phyloP scores from a whole-genome alignment of 2,329 filamentous ascomycete genomes.

The Claviceps fusiformis region DNA sequence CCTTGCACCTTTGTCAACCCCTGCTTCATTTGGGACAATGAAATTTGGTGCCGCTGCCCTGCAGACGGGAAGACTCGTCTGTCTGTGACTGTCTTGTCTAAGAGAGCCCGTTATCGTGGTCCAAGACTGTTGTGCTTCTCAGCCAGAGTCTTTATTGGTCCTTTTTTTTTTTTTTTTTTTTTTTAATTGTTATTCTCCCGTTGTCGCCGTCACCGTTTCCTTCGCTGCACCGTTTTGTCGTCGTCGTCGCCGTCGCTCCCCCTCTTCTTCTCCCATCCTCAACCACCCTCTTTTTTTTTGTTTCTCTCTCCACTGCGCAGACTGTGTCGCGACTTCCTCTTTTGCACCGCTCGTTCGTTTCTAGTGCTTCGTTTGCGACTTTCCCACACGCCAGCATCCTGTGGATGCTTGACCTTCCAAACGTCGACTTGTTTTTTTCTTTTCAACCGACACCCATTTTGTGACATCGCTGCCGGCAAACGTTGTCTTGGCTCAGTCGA shows the following conservation, averaged over 20 bases:
- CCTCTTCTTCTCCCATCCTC: not conserved
- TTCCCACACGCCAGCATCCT: slow-evolving; percentile 1
- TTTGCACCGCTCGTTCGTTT: not conserved
- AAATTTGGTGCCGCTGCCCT: not conserved
- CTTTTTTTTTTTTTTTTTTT: not conserved
- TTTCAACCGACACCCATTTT: not conserved
- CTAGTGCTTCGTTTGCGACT: slow-evolving; percentile 3
- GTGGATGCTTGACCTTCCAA: not conserved
- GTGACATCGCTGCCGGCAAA: slow-evolving; percentile 1
- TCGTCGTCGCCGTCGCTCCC: not conserved
- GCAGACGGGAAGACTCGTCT: not conserved
- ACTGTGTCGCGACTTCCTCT: slow-evolving; percentile 7
- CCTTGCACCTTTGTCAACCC: not conserved
- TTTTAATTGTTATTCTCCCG: too few species aligned
- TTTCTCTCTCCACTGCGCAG: not conserved
- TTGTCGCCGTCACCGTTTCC: not conserved
- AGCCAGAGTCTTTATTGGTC: not conserved
- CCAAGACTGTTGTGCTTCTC: not conserved
- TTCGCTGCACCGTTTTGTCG: not conserved
- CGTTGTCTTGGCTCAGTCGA: not conserved
- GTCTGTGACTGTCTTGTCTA: not conserved
- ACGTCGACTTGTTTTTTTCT: not conserved
- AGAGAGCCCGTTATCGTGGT: not conserved
- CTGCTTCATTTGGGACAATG: slow-evolving; percentile 2
- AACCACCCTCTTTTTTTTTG: not conserved